Conservation (phyloP, 495 filamentous ascomycete genomes). For the Haplographium delicatum region DNA sequence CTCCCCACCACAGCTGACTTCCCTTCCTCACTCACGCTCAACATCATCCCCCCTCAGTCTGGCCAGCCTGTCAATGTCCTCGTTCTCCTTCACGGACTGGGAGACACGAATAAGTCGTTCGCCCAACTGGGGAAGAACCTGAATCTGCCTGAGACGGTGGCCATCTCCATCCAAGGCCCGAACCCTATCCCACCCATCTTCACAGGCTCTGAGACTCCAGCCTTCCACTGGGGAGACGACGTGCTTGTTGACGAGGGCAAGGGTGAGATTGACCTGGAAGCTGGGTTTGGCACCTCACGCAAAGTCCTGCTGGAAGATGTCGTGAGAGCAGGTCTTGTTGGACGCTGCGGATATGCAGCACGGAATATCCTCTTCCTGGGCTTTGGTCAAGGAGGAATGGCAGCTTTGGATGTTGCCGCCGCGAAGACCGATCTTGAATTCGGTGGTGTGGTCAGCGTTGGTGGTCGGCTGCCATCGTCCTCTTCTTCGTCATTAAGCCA, state of each 20-base stretch:
- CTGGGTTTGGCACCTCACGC: constrained; percentile 60
- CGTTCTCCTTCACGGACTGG: constrained; percentile 85
- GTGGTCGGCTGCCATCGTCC: constrained; percentile 67
- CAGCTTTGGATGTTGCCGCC: constrained; percentile 56
- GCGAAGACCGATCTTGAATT: constrained; percentile 27
- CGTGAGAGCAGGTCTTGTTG: constrained; percentile 54
- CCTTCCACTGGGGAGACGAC: constrained; percentile 92
- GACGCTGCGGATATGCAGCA: constrained; percentile 63
- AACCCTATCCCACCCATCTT: constrained; percentile 68
- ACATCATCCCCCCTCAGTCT: constrained; percentile 33
- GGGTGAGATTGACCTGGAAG: constrained; percentile 70
- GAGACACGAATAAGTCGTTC: constrained; percentile 69
- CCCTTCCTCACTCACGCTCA: constrained; percentile 13
- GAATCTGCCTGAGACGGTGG: constrained; percentile 73
- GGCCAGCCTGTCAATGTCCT: constrained; percentile 64
- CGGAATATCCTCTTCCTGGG: constrained; percentile 75
- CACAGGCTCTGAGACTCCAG: constrained; percentile 39
- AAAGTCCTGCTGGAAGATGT: constrained; percentile 38
- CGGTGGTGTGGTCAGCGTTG: constrained; percentile 70
- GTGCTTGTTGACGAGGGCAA: constrained; percentile 56
- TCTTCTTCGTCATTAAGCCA: too few species aligned
- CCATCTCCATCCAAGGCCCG: constrained; percentile 70
- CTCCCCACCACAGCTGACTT: constrained; percentile 17
- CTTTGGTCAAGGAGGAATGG: constrained; percentile 83
- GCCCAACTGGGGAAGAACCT: constrained; percentile 61